These are phyloP conservation scores for Malus asiatica DNA, from an alignment of 306 rosid genomes.

Conservation along the genomic window DNA sequence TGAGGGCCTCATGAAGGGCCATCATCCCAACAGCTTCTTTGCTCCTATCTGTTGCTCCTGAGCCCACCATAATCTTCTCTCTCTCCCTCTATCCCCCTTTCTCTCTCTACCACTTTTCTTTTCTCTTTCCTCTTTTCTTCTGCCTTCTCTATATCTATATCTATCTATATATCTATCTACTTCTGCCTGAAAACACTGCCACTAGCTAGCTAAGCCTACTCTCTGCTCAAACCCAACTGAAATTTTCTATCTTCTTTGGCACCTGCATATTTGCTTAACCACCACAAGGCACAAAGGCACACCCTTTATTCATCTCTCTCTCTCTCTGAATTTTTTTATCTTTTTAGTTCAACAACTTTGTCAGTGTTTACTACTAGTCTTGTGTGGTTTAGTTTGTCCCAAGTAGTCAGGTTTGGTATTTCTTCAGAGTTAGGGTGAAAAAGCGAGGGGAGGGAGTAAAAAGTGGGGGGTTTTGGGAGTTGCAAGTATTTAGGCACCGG, in stretches of 20 bases:
- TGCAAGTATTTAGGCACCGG: conserved; percentile 18
- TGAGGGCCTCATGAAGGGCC: conserved; percentile 99
- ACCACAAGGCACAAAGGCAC: conserved; percentile 17
- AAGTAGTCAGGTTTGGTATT: conserved; percentile 23
- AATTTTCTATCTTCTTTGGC: conserved; percentile 6
- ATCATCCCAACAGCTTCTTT: conserved; percentile 99
- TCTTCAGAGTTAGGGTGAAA: conserved; percentile 14
- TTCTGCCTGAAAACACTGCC: neutral
- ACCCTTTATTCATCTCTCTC: conserved; percentile 8
- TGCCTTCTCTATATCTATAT: neutral
- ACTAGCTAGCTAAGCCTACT: neutral
- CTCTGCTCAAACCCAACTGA: neutral
- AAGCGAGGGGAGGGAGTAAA: neutral
- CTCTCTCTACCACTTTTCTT: conserved; percentile 7
- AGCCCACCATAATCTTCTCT: conserved; percentile 76
- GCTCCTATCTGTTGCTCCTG: conserved; percentile 96
- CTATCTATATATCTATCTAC: neutral
- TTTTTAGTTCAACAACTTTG: neutral
- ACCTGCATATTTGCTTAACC: conserved; percentile 11
- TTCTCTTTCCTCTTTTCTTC: conserved; percentile 3
- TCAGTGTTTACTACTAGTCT: conserved; percentile 4
- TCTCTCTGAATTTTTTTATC: neutral
- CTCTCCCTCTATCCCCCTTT: conserved; percentile 34
- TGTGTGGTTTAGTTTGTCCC: conserved; percentile 25
- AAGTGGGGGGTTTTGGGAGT: neutral